Base-by-base conservation (phyloP, 768 basidiomycete species). In the Hebeloma cylindrosporum region DNA sequence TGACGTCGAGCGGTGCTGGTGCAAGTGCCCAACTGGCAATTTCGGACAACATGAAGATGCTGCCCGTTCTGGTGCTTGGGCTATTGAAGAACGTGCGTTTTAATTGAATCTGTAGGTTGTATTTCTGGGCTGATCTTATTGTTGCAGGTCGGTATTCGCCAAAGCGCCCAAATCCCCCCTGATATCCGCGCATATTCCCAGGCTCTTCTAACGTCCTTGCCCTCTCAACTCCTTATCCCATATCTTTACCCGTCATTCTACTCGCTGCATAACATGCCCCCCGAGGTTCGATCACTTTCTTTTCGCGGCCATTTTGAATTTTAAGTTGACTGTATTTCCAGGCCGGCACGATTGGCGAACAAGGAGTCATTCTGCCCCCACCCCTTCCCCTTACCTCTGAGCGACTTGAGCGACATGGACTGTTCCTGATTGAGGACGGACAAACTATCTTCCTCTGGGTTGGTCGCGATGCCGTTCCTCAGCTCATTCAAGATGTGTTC, bases 361-460 rank as follows among this genome's bases (percentile, higher is more conserved):
- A 82, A 4, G 95, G 96, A 42, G 75, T 96, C 23, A 81, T 94
- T 51, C 71, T 98, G 63, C 96, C 96, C 1, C 82, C 85, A 2
- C 78, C 90, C 3, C 72, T 96, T 4, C 94, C 95, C 18, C 79
- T 93, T 46, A 94, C 93, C 1, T 93, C 91, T n/a, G 95, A 98
- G 66, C 78, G 93, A 28, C 73, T 99, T 41, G 94, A 97, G 66
- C 76, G 94, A 38, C 93, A 98, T 57, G 96, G 96, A 46, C 73
- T 99, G 43, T 97, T 86, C 80, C 67, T 99, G 51, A 96, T 99
- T 54, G 96, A 98, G 65, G 95, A 98, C 63, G 90, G 89, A 1
- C 96, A 98, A 66, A 94, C 89, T 16, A 90, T 99, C 60, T 98
- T 99, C 82, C 74, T 98, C 36, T 98, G 92, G 87, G 82, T 99